Base-by-base conservation (phyloP, 176 grass and related monocot genomes). In the Carex cristatella region DNA sequence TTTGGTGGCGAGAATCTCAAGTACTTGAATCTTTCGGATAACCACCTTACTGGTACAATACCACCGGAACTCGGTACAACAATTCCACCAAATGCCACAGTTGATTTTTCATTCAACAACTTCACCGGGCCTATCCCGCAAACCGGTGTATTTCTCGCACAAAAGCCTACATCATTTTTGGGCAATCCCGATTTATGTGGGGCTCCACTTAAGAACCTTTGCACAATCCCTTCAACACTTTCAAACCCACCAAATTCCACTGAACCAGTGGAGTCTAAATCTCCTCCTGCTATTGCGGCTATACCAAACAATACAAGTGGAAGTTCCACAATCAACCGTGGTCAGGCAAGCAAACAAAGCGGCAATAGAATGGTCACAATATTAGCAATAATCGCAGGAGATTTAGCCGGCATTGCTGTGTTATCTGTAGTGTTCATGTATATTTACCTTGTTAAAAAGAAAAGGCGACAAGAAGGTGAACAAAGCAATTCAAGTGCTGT, bases 91-190 rank as follows among this genome's bases (percentile, higher is more conserved):
- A 95, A 92, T 14, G 87, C 94, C 71, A 91, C 79, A 71, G 69
- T 99, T 33, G 96, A 99, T 68, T 85, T 99, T 1, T 89, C 91
- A 51, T 91, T 85, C 88, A 99, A 99, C 76, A 92, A 94, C 38
- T 88, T 99, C 85, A 92, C 88, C n/a, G 96, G 96, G 42, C 64
- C 78, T 57, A 91, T 99, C 28, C 96, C 96, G 1, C 40, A 81
- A 30, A 57, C 56, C 0, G 56, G 81, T 2, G 87, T 88, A 28
- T 99, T 99, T 87, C 37, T 89, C 0, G 11, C 18, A 12, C 96
- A 94, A 88, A 87, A 87, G 48, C 57, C 88, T 1, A 55, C 76
- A 38, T 91, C 96, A 28, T 99, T 99, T 83, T 54, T 78, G 6
- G 93, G 96, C 3, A 99, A 99, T 79, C 79, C 89, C 6, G 69